Evolutionary conservation across 768 basidiomycete species (phyloP).

Genomic region (Macrocybe gigantea): DNA sequence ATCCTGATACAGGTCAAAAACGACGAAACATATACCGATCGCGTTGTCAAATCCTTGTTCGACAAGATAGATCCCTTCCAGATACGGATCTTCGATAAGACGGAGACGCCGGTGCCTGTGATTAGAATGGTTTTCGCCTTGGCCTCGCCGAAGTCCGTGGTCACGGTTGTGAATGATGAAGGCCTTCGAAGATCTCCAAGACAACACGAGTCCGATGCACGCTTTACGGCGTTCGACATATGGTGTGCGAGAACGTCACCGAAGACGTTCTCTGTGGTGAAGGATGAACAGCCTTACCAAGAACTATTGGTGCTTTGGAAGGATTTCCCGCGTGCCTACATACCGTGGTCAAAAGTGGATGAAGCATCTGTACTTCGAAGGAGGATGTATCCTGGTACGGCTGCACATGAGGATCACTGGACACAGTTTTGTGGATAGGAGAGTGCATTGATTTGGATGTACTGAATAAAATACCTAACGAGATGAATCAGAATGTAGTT

Average conservation of each 20-base stretch:
- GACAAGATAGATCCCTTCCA: slow-evolving; percentile 15
- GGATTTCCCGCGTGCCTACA: background rate
- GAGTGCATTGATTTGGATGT: too few relatives aligned
- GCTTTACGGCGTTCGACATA: background rate
- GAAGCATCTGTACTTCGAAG: background rate
- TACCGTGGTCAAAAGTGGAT: background rate
- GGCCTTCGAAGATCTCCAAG: too few relatives aligned
- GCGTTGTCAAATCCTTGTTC: slow-evolving; percentile 8
- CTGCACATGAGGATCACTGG: too few relatives aligned
- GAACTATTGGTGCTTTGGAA: background rate
- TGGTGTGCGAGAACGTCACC: background rate
- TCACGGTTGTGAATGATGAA: background rate
- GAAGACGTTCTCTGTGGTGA: background rate
- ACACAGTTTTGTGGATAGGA: too few relatives aligned
- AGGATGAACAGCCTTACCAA: background rate
- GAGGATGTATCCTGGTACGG: background rate
- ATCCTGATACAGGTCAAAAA: slow-evolving; percentile 8
- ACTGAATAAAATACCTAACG: too few relatives aligned
- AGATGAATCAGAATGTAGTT: too few relatives aligned
- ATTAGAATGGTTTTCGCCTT: slow-evolving; percentile 11
- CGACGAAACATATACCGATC: background rate
- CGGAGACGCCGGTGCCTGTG: slow-evolving; percentile 5
- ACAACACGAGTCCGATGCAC: background rate
- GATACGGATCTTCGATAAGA: slow-evolving; percentile 11
- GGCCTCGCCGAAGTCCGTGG: background rate